Evolutionary conservation across 768 basidiomycete genomes (phyloP), one percentile per base, ranked within the genome.

Genomic region (Lentinula lateritia): DNA sequence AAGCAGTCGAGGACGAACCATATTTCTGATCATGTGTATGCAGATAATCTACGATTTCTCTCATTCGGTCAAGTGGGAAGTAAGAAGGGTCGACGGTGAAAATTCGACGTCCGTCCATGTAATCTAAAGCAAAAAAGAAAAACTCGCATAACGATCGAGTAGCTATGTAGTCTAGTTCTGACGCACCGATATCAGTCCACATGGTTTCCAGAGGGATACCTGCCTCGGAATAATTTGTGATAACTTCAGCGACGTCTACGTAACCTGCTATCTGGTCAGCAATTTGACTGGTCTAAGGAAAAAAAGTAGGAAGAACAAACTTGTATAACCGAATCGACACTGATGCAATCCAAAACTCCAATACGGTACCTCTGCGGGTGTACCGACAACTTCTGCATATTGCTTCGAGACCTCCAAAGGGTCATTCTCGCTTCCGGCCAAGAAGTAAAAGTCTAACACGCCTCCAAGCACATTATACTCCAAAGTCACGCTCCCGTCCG

Each of bases 391-490:
- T 64, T 88, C 77, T 9, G 87, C 82, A 70, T 92, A 92, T 73
- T 93, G 90, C 62, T 78, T 75, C 5, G 85, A 81, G 0, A 86
- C 82, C 46, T 80, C 81, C 2, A 72, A 76, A 3, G 88, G 87
- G 67, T 85, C 79, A 5, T 72, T 78, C 65, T 78, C 75, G 67
- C 84, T 86, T 6, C 89, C 89, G 35, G 87, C 83, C 56, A 92
- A 74, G 74, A 93, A 90, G 76, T 90, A 89, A 65, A 92, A 86
- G 69, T 92, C 90, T 36, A 92, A 70, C 1, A 90, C 80, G 8
- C 90, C 90, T 3, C 90, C 91, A 65, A 93, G 87, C 36, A 83
- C 81, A 63, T 90, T 86, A 70, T 92, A 93, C 73, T 92, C 87
- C 61, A 90, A 71, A 3, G 81, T 71, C 7, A 78, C 75, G 18